phyloP scores from a whole-genome alignment of 805 yeast species.

The Priceomyces fermenticarens region DNA sequence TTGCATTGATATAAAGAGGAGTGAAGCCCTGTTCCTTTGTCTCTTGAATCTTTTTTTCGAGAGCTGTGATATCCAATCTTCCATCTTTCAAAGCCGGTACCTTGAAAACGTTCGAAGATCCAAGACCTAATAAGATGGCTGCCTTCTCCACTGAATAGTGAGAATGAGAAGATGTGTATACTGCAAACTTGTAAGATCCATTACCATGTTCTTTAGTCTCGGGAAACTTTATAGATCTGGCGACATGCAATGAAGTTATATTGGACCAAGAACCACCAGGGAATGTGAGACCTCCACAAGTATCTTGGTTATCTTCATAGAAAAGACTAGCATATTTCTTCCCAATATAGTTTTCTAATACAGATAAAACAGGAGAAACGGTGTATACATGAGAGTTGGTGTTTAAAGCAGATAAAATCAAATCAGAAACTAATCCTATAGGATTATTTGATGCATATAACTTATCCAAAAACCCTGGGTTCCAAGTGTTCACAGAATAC shows the following conservation, averaged over 20 bases:
- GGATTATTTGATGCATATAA: conserved; percentile 85
- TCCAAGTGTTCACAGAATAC: conserved; percentile 82
- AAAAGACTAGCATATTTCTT: conserved; percentile 66
- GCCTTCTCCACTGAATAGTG: conserved; percentile 82
- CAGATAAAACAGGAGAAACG: conserved; percentile 76
- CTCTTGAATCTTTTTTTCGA: conserved; percentile 43
- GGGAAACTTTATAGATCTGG: conserved; percentile 64
- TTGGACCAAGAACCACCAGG: conserved; percentile 89
- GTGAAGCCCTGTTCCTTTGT: conserved; percentile 55
- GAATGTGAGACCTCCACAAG: conserved; percentile 80
- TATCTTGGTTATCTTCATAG: conserved; percentile 38
- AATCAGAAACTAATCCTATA: conserved; percentile 72
- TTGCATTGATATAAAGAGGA: conserved; percentile 74
- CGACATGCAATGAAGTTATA: conserved; percentile 72
- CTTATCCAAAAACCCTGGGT: conserved; percentile 81
- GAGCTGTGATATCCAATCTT: conserved; percentile 46
- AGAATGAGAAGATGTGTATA: conserved; percentile 68
- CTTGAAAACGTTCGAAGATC: conserved; percentile 59
- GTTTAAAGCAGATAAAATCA: conserved; percentile 65
- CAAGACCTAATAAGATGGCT: conserved; percentile 73
- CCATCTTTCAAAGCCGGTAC: conserved; percentile 59
- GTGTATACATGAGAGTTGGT: conserved; percentile 86
- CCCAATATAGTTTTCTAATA: conserved; percentile 68
- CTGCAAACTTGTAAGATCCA: conserved; percentile 51
- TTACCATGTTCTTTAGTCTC: conserved; percentile 67